Evolutionary conservation across 2,329 filamentous ascomycete genomes (phyloP).

Genomic region (Phaeosphaeriaceae sp.): DNA sequence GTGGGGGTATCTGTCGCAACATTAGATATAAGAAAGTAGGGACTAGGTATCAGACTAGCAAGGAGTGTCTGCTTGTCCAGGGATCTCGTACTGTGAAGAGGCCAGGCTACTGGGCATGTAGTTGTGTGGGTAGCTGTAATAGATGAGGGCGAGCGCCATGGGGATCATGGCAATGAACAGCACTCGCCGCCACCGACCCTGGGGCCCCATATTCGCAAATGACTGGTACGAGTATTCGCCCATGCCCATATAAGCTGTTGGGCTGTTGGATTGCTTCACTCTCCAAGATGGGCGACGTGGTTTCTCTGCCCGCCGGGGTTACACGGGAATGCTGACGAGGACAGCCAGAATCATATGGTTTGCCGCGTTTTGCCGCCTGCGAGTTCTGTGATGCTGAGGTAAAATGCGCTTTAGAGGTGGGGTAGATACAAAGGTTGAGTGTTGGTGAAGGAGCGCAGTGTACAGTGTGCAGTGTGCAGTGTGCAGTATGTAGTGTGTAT

Average conservation of each 20-base stretch:
- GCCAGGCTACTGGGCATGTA: slow-evolving; percentile 28
- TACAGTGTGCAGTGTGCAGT: no score
- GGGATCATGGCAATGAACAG: slow-evolving; percentile 40
- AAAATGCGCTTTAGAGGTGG: not conserved
- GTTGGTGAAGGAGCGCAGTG: no score
- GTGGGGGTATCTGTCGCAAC: slow-evolving; percentile 29
- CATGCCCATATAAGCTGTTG: slow-evolving; percentile 18
- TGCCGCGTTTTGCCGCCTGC: no score
- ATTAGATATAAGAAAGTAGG: no score
- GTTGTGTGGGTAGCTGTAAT: slow-evolving; percentile 35
- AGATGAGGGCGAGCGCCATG: slow-evolving; percentile 37
- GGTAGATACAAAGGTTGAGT: no score
- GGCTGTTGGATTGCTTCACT: not conserved
- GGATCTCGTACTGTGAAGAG: slow-evolving; percentile 29
- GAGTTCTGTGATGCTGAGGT: no score
- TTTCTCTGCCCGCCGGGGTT: no score
- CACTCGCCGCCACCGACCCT: slow-evolving; percentile 44
- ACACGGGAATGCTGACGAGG: no score
- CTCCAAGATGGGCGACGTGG: not conserved
- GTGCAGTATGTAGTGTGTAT: no score
- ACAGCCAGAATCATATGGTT: no score
- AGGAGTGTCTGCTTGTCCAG: not conserved
- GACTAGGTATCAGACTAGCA: slow-evolving; percentile 3
- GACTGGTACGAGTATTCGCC: slow-evolving; percentile 39
- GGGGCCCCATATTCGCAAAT: slow-evolving; percentile 41